A percentile compares a stretch with the other conserved stretches of the same genome.
These are phyloP conservation scores for Carpinus fangiana DNA, from an alignment of 306 rosid species.

Conservation along the genomic window DNA sequence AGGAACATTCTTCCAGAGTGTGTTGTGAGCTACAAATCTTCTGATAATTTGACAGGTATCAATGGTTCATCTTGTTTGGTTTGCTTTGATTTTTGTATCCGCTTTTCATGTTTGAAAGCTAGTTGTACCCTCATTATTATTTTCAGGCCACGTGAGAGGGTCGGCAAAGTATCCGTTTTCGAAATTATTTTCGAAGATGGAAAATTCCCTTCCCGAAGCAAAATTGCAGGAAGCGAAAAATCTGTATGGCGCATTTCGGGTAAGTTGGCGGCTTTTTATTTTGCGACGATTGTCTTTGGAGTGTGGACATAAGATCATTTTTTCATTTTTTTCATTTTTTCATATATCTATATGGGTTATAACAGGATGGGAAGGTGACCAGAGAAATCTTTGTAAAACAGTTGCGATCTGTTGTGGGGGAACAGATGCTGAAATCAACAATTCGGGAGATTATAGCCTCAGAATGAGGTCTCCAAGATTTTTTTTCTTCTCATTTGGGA, in stretches of 20 bases:
- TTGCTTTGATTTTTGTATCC: background rate
- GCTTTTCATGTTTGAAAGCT: background rate
- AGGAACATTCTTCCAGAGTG: constrained; percentile 54
- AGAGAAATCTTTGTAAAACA: constrained; percentile 38
- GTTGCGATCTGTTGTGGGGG: constrained; percentile 51
- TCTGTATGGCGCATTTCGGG: constrained; percentile 40
- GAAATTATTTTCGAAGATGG: constrained; percentile 41
- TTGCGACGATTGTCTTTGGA: background rate
- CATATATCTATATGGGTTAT: background rate
- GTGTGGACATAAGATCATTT: background rate
- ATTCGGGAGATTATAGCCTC: constrained; percentile 41
- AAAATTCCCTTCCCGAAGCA: constrained; percentile 37
- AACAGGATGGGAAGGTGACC: constrained; percentile 49
- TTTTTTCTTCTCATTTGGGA: constrained; percentile 11
- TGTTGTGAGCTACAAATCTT: constrained; percentile 57
- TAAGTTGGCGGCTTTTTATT: constrained; percentile 4
- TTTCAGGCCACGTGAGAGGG: constrained; percentile 35
- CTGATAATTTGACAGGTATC: constrained; percentile 31
- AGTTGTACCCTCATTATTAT: background rate
- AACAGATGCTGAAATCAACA: constrained; percentile 40
- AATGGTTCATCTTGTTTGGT: background rate
- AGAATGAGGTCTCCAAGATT: constrained; percentile 50
- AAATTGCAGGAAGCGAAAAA: constrained; percentile 36
- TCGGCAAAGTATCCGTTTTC: constrained; percentile 13
- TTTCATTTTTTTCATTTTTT: background rate